A percentile compares a stretch with the other conserved stretches of the same genome.
These are phyloP conservation scores for Periglandula ipomoeae DNA, from an alignment of 2,329 filamentous ascomycete genomes.

Conservation along the genomic window DNA sequence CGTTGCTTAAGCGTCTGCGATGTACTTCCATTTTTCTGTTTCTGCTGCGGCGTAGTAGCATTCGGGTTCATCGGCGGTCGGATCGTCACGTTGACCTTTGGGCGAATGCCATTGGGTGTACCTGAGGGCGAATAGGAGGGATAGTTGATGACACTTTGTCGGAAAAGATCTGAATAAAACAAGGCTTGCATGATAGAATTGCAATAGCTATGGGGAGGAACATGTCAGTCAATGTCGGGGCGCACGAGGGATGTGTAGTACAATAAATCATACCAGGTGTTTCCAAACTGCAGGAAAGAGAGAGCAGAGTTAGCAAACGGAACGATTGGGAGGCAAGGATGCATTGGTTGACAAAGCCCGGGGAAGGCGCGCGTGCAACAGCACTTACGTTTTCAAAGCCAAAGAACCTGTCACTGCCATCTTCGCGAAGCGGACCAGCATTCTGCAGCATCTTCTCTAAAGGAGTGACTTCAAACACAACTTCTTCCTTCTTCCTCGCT, in stretches of 20 bases:
- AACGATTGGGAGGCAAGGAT: background rate
- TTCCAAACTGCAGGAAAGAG: constrained; percentile 63
- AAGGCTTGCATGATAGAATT: constrained; percentile 97
- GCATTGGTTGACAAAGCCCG: background rate
- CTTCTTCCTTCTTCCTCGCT: constrained; percentile 48
- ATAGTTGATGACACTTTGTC: constrained; percentile 89
- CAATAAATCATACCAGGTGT: constrained; percentile 66
- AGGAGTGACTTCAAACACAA: constrained; percentile 50
- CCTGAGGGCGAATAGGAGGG: constrained; percentile 64
- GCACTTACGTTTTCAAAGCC: constrained; percentile 88
- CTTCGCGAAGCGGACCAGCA: constrained; percentile 68
- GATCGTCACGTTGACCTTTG: constrained; percentile 53
- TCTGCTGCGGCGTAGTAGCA: constrained; percentile 29
- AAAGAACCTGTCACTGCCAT: constrained; percentile 97
- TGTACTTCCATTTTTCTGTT: constrained; percentile 43
- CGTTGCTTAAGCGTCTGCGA: constrained; percentile 49
- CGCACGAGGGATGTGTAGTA: background rate
- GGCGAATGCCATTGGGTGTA: constrained; percentile 50
- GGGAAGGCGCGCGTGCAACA: background rate
- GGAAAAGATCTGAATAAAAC: constrained; percentile 90
- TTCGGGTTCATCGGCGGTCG: constrained; percentile 44
- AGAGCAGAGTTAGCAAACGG: background rate
- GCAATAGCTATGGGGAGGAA: constrained; percentile 61
- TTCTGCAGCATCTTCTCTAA: constrained; percentile 70
- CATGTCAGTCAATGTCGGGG: background rate